Conservation (phyloP, 768 basidiomycete genomes). For the Leucocoprinus sp. region DNA sequence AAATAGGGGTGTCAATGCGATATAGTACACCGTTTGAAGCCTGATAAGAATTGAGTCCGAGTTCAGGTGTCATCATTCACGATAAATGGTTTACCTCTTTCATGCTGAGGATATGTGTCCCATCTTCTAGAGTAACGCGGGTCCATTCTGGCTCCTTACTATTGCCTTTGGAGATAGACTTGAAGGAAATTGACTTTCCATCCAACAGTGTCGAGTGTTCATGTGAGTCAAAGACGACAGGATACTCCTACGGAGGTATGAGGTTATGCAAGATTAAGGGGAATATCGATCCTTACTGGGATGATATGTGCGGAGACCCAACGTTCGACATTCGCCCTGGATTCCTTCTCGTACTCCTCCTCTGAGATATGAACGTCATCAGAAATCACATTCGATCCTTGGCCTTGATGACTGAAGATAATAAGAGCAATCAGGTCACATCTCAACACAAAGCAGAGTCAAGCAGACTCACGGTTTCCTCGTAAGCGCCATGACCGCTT, state of each 20-base stretch:
- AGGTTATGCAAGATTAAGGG: background rate
- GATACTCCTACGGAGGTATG: conserved; percentile 31
- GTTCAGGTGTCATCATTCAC: background rate
- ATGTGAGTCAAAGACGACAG: conserved; percentile 36
- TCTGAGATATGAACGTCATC: conserved; percentile 54
- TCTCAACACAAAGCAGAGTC: background rate
- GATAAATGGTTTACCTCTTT: conserved; percentile 43
- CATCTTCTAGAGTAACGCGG: conserved; percentile 47
- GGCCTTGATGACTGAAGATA: conserved; percentile 45
- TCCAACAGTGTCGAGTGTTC: conserved; percentile 50
- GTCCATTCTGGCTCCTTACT: conserved; percentile 44
- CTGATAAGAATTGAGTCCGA: background rate
- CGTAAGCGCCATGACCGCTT: conserved; percentile 73
- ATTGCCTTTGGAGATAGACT: conserved; percentile 26
- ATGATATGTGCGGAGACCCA: conserved; percentile 85
- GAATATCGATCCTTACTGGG: conserved; percentile 40
- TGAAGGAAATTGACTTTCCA: conserved; percentile 51
- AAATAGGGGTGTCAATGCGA: conserved; percentile 1
- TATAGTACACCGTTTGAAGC: conserved; percentile 8
- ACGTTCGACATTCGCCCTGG: conserved; percentile 60
- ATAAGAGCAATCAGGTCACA: background rate
- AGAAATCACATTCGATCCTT: conserved; percentile 29
- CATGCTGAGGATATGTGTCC: conserved; percentile 45
- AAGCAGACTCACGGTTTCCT: conserved; percentile 68
- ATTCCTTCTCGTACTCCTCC: conserved; percentile 50